These are phyloP conservation scores for Triticum dicoccoides DNA, from an alignment of 176 grass and related monocot species.

Conservation along the genomic window DNA sequence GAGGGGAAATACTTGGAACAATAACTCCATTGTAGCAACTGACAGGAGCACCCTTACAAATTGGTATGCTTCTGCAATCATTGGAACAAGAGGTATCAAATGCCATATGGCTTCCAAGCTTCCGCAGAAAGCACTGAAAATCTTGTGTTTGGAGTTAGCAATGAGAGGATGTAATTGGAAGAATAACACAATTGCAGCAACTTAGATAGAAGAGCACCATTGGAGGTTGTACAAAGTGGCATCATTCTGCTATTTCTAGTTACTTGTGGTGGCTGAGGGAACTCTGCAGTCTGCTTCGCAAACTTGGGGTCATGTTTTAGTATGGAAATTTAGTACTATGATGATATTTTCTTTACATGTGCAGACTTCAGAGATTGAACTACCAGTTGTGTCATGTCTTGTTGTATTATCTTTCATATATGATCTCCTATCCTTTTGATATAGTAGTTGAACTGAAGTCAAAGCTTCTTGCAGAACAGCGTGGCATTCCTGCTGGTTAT, in stretches of 20 bases:
- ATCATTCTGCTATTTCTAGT: background rate
- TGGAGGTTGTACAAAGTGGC: background rate
- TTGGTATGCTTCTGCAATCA: background rate
- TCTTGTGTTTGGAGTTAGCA: background rate
- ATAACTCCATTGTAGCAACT: background rate
- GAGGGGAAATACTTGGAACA: background rate
- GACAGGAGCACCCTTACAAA: background rate
- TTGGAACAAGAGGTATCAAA: background rate
- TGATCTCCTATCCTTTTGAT: constrained; percentile 3
- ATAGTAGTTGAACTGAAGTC: constrained; percentile 29
- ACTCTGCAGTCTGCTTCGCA: background rate
- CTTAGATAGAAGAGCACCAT: background rate
- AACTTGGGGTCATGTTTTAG: background rate
- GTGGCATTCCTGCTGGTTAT: constrained; percentile 33
- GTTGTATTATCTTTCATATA: constrained; percentile 14
- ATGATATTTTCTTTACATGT: background rate
- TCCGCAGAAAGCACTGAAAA: background rate
- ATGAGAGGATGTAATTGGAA: background rate
- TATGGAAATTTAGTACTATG: background rate
- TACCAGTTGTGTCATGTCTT: background rate
- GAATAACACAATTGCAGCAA: background rate
- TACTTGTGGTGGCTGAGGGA: background rate
- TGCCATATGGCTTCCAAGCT: background rate
- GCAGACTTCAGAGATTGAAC: background rate
- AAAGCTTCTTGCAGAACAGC: constrained; percentile 57